Evolutionary conservation across 176 grass and related monocot genomes (phyloP).

Genomic region (Chloris gayana): DNA sequence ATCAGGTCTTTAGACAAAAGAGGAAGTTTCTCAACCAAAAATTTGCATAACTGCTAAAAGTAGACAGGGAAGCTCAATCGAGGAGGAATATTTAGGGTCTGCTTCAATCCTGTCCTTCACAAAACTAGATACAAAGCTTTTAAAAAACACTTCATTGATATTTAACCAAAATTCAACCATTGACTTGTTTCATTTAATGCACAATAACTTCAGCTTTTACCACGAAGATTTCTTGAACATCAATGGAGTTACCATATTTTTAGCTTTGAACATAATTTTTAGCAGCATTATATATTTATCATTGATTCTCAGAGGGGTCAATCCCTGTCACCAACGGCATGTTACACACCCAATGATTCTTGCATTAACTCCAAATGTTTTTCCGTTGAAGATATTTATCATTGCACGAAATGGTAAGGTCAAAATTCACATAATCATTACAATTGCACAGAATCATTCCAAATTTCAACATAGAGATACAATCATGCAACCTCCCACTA

Average conservation of each 20-base stretch:
- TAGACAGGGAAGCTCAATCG: background rate
- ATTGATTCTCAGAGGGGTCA: no score
- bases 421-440: background rate
- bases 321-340: background rate
- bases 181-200: background rate
- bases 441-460: background rate
- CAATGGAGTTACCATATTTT: background rate
- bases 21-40: background rate
- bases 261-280: background rate
- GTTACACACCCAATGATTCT: background rate
- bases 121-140: background rate
- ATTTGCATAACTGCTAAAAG: background rate
- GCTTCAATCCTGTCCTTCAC: background rate
- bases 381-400: background rate
- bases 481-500: no score
- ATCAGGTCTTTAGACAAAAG: background rate
- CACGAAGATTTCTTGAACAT: background rate
- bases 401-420: no score
- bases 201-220: background rate
- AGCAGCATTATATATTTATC: background rate
- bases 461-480: background rate
- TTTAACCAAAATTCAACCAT: background rate
- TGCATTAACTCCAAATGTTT: background rate
- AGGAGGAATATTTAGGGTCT: background rate
- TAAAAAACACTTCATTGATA: background rate